Evolutionary conservation across 2,329 filamentous ascomycete genomes (phyloP).

Genomic region (Aureobasidium leucospermi): DNA sequence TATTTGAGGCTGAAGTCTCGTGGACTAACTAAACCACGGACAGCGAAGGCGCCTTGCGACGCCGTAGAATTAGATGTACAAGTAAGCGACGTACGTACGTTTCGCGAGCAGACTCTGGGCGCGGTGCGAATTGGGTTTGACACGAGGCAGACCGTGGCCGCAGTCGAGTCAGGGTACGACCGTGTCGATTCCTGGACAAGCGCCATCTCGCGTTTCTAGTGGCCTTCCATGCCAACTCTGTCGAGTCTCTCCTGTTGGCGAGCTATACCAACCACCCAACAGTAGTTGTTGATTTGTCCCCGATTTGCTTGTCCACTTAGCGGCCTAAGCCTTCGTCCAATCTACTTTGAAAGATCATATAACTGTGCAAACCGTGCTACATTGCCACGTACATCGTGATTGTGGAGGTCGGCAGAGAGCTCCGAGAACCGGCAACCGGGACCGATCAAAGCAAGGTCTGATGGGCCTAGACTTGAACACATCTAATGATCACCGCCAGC

Average conservation of each 20-base stretch:
- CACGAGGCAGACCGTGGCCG: slow-evolving; percentile 1
- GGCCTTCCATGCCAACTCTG: slow-evolving; percentile 5
- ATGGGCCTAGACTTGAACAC: background rate
- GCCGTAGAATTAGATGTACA: background rate
- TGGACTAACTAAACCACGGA: background rate
- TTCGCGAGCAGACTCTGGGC: background rate
- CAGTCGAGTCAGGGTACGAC: background rate
- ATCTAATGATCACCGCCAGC: background rate
- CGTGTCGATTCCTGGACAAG: background rate
- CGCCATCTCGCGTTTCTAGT: background rate
- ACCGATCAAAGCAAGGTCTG: background rate
- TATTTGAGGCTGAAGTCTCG: background rate
- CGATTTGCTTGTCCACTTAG: background rate
- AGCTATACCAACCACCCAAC: background rate
- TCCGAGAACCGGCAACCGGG: background rate
- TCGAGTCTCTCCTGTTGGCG: background rate
- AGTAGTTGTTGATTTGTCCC: background rate
- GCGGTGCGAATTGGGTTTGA: slow-evolving; percentile 1
- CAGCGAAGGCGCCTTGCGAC: background rate
- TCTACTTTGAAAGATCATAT: background rate
- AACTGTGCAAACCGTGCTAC: background rate
- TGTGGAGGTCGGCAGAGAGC: background rate
- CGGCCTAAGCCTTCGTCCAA: no score
- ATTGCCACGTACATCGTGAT: no score
- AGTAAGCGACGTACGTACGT: background rate